Conservation (phyloP, 2,329 filamentous ascomycete genomes). For the Penicillium sp. region DNA sequence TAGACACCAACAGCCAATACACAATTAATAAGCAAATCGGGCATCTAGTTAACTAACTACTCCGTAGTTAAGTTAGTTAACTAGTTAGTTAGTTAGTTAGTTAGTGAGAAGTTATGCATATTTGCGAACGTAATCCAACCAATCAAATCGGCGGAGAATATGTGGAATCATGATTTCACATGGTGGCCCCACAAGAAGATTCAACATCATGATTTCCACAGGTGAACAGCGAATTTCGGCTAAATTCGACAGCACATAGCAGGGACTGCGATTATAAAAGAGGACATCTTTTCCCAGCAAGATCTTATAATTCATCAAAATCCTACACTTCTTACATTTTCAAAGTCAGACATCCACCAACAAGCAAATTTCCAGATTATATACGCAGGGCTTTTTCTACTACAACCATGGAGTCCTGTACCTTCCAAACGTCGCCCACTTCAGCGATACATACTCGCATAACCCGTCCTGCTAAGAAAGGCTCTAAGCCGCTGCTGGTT, state of each 20-base stretch:
- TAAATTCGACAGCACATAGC: background rate
- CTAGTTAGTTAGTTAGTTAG: too few relatives aligned
- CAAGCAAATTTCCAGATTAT: background rate
- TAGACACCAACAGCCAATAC: too few relatives aligned
- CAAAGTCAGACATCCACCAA: background rate
- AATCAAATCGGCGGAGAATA: background rate
- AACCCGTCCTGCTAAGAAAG: constrained; percentile 3
- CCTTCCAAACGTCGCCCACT: constrained; percentile 12
- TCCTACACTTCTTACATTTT: background rate
- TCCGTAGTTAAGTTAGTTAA: too few relatives aligned
- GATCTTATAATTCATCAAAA: background rate
- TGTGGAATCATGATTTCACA: constrained; percentile 3
- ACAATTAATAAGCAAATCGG: too few relatives aligned
- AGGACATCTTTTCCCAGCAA: too few relatives aligned
- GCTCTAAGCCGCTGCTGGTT: constrained; percentile 32
- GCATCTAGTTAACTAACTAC: too few relatives aligned
- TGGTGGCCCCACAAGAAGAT: background rate
- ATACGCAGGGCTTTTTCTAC: background rate
- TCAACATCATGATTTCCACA: background rate
- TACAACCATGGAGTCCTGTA: constrained; percentile 7
- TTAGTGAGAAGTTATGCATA: too few relatives aligned
- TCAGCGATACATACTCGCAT: constrained; percentile 24
- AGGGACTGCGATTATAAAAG: background rate
- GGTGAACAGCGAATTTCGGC: background rate
- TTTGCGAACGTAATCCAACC: background rate